A percentile compares a stretch with the other conserved stretches of the same genome.
Conservation (phyloP, 805 yeast genomes). For the Yarrowia deformans region DNA sequence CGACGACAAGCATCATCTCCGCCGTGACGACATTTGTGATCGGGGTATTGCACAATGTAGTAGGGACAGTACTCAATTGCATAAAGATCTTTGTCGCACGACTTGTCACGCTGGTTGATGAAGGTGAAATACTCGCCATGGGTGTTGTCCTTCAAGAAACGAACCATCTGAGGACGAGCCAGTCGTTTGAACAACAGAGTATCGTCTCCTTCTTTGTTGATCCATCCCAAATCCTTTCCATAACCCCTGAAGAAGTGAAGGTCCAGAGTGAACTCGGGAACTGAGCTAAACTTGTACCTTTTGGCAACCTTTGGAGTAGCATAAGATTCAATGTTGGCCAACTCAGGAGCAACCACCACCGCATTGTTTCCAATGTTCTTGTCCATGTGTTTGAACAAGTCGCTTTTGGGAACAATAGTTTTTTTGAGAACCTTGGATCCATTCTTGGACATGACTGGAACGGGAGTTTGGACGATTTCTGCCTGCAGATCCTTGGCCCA, state of each 20-base stretch:
- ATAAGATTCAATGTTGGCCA: slow-evolving; percentile 22
- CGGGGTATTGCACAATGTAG: slow-evolving; percentile 11
- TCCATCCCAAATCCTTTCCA: slow-evolving; percentile 10
- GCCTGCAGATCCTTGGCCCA: slow-evolving; percentile 34
- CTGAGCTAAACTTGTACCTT: not conserved
- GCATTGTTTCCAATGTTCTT: slow-evolving; percentile 31
- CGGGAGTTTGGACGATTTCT: slow-evolving; percentile 8
- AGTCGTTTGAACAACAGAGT: slow-evolving; percentile 5
- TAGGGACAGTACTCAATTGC: slow-evolving; percentile 12
- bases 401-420: not conserved
- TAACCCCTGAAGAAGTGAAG: not conserved
- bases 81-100: slow-evolving; percentile 2
- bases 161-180: slow-evolving; percentile 15
- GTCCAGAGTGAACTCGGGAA: slow-evolving; percentile 6
- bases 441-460: not conserved
- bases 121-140: slow-evolving; percentile 5
- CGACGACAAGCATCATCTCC: slow-evolving; percentile 23
- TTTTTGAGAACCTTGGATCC: not conserved
- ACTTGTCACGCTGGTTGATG: slow-evolving; percentile 19
- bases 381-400: slow-evolving; percentile 8
- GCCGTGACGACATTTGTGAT: not conserved
- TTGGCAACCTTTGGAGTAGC: slow-evolving; percentile 13
- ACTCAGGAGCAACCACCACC: slow-evolving; percentile 8
- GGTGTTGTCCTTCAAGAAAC: not conserved
- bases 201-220: slow-evolving; percentile 6